These are phyloP conservation scores for Thraustotheca clavata DNA, from an alignment of 352 stramenopile species.

Conservation along the genomic window DNA sequence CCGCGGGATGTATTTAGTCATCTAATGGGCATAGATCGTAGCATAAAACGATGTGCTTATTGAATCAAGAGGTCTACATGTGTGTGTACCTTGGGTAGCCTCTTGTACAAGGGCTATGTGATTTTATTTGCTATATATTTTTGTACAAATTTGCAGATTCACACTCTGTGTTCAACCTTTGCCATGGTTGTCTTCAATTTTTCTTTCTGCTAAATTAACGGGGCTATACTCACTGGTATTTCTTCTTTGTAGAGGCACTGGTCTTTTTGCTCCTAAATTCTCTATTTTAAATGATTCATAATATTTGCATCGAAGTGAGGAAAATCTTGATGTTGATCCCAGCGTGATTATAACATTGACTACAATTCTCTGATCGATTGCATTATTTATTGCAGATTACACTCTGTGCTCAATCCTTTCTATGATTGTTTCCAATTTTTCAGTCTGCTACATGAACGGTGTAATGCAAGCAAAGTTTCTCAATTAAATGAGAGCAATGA, in stretches of 20 bases:
- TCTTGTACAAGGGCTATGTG: neutral
- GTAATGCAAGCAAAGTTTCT: no score
- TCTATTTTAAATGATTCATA: neutral
- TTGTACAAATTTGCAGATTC: slow-evolving; percentile 6
- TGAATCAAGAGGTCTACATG: neutral
- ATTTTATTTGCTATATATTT: slow-evolving; percentile 2
- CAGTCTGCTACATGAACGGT: neutral
- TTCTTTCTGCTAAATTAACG: slow-evolving; percentile 19
- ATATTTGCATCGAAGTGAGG: slow-evolving; percentile 15
- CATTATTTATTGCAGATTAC: neutral
- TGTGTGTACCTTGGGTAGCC: neutral
- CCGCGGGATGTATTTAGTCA: slow-evolving; percentile 21
- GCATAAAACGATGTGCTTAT: slow-evolving; percentile 6
- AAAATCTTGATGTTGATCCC: slow-evolving; percentile 19
- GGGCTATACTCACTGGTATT: slow-evolving; percentile 22
- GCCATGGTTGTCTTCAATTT: slow-evolving; percentile 23
- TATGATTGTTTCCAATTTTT: slow-evolving; percentile 16
- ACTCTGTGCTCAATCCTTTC: slow-evolving; percentile 3
- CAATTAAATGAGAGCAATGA: no score
- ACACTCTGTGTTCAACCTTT: slow-evolving; percentile 23
- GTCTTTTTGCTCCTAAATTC: slow-evolving; percentile 22
- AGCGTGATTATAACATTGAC: slow-evolving; percentile 20
- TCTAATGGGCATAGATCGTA: slow-evolving; percentile 23
- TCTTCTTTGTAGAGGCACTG: neutral
- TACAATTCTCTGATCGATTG: slow-evolving; percentile 24